phyloP scores from a whole-genome alignment of 2,329 filamentous ascomycete genomes.

The Colletotrichum coccodes region DNA sequence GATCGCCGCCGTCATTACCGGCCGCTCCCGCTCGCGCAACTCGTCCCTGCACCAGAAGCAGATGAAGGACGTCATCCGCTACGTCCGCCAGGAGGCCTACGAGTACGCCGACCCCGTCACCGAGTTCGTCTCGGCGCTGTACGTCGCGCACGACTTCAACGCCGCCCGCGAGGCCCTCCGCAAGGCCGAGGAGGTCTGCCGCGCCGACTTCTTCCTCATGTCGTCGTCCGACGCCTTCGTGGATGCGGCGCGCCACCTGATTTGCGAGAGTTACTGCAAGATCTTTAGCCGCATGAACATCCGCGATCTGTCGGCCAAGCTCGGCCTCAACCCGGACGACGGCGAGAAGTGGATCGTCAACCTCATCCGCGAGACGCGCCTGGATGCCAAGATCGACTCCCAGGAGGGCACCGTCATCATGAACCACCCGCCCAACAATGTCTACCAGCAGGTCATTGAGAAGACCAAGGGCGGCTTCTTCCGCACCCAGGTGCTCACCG shows the following conservation, averaged over 20 bases:
- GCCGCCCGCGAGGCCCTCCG: constrained; percentile 90
- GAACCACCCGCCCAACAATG: constrained; percentile 98
- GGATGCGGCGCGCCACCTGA: constrained; percentile 92
- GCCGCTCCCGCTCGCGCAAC: constrained; percentile 84
- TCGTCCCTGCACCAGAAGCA: constrained; percentile 94
- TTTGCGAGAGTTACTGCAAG: constrained; percentile 99
- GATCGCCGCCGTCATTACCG: constrained; percentile 93
- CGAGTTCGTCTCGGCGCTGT: constrained; percentile 94
- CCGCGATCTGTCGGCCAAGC: constrained; percentile 90
- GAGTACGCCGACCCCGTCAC: constrained; percentile 97
- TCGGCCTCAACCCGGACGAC: constrained; percentile 92
- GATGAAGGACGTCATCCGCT: constrained; percentile 94
- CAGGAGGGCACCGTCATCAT: constrained; percentile 98
- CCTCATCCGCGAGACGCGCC: constrained; percentile 94
- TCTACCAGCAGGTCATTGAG: constrained; percentile 99
- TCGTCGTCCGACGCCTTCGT: constrained; percentile 88
- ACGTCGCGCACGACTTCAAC: constrained; percentile 88
- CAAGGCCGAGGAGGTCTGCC: constrained; percentile 90
- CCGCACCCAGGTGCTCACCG: constrained; percentile 91
- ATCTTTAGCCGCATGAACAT: constrained; percentile 99
- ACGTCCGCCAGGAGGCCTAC: constrained; percentile 96
- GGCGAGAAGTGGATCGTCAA: constrained; percentile 99
- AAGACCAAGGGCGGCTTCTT: constrained; percentile 99
- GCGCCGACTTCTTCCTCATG: constrained; percentile 94
- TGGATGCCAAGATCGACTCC: constrained; percentile 99